Evolutionary conservation across 192 early-diverging fungal genomes (phyloP), one percentile per base, ranked within the genome.

Genomic region (Dimargaris verticillata): DNA sequence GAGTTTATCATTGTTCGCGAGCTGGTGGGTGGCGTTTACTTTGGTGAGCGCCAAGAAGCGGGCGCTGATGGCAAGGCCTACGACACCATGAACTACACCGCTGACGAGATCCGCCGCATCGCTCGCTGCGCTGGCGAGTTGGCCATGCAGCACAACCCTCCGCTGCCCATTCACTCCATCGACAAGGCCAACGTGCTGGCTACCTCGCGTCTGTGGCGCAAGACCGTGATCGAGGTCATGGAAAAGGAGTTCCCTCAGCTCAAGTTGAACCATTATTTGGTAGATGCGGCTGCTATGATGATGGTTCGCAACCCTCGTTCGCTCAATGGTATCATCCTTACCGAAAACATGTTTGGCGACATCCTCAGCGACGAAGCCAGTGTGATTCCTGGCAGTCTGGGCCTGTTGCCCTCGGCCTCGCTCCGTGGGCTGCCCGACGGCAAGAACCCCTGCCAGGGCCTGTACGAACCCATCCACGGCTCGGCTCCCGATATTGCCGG

Each of bases 321-420:
- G 44, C 75, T 99, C 42, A 99, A 99, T 71, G 95, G 95, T 62
- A 80, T 99, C 47, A 80, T 99, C 42, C 74, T 99, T 62, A 99
- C 93, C 20, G 95, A 97, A 68, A 99, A 99, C 77, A 93, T 99
- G 92, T 98, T 98, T 88, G 95, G 95, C 62, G 95, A 99, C 66
- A 96, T 99, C 68, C 77, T 98, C 54, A 84, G 83, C 25, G 95
- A 99, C 69, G 95, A 99, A 72, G 88, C 91, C 5, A 86, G 83
- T 20, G 91, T 99, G 45, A 99, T 99, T 68, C 90, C 89, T 15
- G 95, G 92, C 29, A 86, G 82, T 29, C 79, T 99, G 58, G 95
- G 95, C 42, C 78, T 99, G 43, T 72, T 99, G 62, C 95, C 95
- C 28, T 87, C 83, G 53, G 95, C 95, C 3, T 87, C 83, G 59